A percentile compares a stretch with the other conserved stretches of the same genome.
Evolutionary conservation across 176 grass and related monocot genomes (phyloP).

Genomic region (Coix lacrymajobi): DNA sequence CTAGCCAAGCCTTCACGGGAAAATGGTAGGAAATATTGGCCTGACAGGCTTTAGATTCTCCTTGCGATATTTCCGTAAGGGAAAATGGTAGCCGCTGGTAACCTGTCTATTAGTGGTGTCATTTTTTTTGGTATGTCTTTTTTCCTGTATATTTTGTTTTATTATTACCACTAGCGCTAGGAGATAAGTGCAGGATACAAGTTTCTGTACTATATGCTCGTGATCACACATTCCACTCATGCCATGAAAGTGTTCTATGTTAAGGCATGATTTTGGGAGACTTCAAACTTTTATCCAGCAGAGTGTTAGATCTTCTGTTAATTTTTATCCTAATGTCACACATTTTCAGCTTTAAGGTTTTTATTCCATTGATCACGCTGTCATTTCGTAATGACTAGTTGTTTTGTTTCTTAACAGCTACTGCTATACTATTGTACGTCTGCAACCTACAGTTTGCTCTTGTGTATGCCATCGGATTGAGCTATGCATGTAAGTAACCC

Average conservation of each 20-base stretch:
- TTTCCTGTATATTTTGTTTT: background rate
- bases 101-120: background rate
- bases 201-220: background rate
- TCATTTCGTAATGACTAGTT: background rate
- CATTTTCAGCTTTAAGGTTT: background rate
- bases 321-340: background rate
- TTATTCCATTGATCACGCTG: background rate
- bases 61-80: background rate
- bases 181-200: background rate
- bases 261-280: background rate
- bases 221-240: background rate
- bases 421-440: constrained; percentile 49
- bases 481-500: constrained; percentile 59
- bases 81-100: background rate
- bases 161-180: background rate
- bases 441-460: constrained; percentile 79
- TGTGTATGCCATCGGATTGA: constrained; percentile 62
- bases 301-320: background rate
- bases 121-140: background rate
- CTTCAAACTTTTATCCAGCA: background rate
- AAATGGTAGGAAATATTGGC: background rate
- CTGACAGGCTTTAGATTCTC: background rate
- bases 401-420: constrained; percentile 38
- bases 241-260: background rate
- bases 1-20: background rate